A percentile compares a stretch with the other conserved stretches of the same genome.
These are phyloP conservation scores for Pyracantha coccinea DNA, from an alignment of 331 rosid species.

Conservation along the genomic window DNA sequence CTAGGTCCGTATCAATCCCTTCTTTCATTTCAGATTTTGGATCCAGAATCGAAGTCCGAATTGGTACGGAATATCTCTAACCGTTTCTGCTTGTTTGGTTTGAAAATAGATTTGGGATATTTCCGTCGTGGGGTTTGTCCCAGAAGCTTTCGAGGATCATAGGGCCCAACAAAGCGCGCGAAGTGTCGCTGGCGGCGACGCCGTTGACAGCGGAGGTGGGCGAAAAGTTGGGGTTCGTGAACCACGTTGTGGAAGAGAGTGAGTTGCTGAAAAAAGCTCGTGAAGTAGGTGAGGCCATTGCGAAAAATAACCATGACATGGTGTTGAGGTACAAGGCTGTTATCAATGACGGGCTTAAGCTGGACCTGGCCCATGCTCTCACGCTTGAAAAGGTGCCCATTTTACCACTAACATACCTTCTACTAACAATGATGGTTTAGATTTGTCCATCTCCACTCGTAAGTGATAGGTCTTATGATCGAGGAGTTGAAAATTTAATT, in stretches of 20 bases:
- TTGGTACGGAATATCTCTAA: not conserved
- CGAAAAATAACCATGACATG: slow-evolving; percentile 63
- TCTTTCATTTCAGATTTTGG: not conserved
- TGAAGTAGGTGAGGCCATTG: slow-evolving; percentile 56
- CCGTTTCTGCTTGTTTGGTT: not conserved
- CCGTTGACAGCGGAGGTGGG: slow-evolving; percentile 80
- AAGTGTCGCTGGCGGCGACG: slow-evolving; percentile 71
- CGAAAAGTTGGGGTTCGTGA: slow-evolving; percentile 72
- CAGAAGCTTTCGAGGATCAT: slow-evolving; percentile 79
- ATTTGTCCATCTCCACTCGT: not conserved
- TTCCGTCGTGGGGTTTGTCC: slow-evolving; percentile 97
- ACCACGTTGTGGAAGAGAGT: slow-evolving; percentile 69
- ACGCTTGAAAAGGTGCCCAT: slow-evolving; percentile 63
- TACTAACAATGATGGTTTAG: no score
- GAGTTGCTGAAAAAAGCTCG: slow-evolving; percentile 69
- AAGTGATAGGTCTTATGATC: not conserved
- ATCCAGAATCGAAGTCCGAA: not conserved
- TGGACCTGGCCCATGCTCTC: slow-evolving; percentile 68
- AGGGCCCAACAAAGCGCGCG: slow-evolving; percentile 82
- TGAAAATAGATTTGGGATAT: slow-evolving; percentile 72
- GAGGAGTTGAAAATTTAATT: no score
- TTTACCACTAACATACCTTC: not conserved
- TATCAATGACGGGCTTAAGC: slow-evolving; percentile 79
- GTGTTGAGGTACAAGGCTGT: slow-evolving; percentile 80
- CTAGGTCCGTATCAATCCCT: slow-evolving; percentile 37